phyloP scores from a whole-genome alignment of 1,284 basidiomycete genomes.

The Ceratobasidium sp. region DNA sequence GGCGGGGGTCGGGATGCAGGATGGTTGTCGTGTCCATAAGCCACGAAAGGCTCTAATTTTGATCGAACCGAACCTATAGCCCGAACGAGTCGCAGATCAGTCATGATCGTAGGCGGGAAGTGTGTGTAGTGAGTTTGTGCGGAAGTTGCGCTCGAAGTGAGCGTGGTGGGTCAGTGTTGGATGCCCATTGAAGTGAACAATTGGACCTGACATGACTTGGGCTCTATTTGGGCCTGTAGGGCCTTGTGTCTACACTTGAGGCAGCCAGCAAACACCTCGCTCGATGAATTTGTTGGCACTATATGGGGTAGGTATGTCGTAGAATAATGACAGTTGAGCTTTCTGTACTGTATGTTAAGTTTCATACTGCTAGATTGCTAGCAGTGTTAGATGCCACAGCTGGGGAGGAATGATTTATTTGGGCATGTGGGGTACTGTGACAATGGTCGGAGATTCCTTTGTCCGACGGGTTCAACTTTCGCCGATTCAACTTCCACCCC shows the following conservation, averaged over 20 bases:
- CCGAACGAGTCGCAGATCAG: neutral
- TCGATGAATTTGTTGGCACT: no score
- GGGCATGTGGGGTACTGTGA: constrained; percentile 10
- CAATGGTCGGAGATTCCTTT: constrained; percentile 18
- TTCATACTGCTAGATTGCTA: no score
- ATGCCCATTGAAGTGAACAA: constrained; percentile 3
- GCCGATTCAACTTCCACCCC: neutral
- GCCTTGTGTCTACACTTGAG: neutral
- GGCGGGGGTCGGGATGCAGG: neutral
- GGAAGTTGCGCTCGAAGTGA: neutral
- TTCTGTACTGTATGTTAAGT: no score
- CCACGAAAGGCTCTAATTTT: neutral
- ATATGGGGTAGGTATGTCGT: no score
- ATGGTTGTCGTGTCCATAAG: no score
- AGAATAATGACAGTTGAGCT: no score
- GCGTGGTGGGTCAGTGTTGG: neutral
- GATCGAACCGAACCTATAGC: neutral
- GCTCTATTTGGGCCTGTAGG: neutral
- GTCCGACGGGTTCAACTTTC: neutral
- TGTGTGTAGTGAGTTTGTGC: neutral
- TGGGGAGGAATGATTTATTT: no score
- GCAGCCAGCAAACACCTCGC: no score
- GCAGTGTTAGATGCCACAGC: no score
- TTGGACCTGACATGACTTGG: neutral
- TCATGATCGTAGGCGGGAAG: neutral